Conservation (phyloP, 2,329 filamentous ascomycete genomes). For the Xylaria sp. region DNA sequence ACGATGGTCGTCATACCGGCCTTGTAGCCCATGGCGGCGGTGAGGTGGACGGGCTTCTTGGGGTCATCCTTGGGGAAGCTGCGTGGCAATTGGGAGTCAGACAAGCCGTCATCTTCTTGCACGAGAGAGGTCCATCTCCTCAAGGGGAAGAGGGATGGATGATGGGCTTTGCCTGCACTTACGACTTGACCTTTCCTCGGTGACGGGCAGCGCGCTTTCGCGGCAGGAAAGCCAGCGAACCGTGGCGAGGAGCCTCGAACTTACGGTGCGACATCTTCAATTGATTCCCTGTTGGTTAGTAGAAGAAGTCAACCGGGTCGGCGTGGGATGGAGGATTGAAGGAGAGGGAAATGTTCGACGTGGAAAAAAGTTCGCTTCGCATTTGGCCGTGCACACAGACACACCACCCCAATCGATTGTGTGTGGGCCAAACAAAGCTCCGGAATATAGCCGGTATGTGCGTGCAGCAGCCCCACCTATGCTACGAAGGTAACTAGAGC, state of each 20-base stretch:
- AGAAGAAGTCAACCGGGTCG: slow-evolving; percentile 49
- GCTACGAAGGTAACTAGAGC: slow-evolving; percentile 28
- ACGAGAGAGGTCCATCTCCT: background rate
- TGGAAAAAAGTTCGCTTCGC: slow-evolving; percentile 44
- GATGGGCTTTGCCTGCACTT: slow-evolving; percentile 57
- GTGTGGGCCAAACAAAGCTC: slow-evolving; percentile 40
- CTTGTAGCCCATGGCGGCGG: slow-evolving; percentile 99
- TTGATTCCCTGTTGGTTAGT: slow-evolving; percentile 51
- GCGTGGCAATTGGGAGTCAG: slow-evolving; percentile 45
- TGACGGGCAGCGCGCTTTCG: slow-evolving; percentile 94
- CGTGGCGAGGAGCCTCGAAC: slow-evolving; percentile 91
- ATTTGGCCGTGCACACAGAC: slow-evolving; percentile 35
- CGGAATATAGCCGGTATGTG: slow-evolving; percentile 47
- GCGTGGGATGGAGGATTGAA: slow-evolving; percentile 44
- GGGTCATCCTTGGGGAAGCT: slow-evolving; percentile 99
- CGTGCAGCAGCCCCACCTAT: background rate
- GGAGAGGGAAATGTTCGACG: slow-evolving; percentile 39
- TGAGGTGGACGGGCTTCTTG: slow-evolving; percentile 99
- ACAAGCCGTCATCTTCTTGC: slow-evolving; percentile 6
- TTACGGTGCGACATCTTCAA: slow-evolving; percentile 64
- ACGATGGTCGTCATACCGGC: slow-evolving; percentile 99
- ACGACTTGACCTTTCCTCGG: slow-evolving; percentile 98
- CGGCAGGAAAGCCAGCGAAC: slow-evolving; percentile 87
- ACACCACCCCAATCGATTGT: slow-evolving; percentile 27
- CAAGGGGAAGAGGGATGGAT: slow-evolving; percentile 25